Evolutionary conservation across 257 asterid species (phyloP).

Genomic region (Galeopsis tetrahit): DNA sequence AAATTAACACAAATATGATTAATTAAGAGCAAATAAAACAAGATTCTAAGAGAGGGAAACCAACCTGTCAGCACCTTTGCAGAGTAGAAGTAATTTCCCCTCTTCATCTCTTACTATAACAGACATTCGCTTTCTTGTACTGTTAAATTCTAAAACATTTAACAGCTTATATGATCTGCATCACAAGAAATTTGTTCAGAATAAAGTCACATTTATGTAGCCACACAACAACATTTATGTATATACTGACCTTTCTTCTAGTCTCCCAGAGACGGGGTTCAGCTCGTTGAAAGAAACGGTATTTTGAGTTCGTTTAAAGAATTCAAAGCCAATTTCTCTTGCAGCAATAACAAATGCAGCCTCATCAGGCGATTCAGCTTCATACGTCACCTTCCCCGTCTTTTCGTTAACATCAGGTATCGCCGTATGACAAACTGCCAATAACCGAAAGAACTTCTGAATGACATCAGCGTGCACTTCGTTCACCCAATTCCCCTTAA

Average conservation of each 20-base stretch:
- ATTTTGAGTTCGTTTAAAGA: slow-evolving; percentile 74
- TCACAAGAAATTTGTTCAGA: slow-evolving; percentile 32
- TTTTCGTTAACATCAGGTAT: slow-evolving; percentile 83
- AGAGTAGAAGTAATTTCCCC: slow-evolving; percentile 73
- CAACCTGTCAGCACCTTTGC: slow-evolving; percentile 96
- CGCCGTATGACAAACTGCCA: slow-evolving; percentile 92
- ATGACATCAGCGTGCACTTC: slow-evolving; percentile 60
- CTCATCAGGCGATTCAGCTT: slow-evolving; percentile 98
- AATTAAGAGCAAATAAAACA: not conserved
- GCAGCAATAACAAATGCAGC: slow-evolving; percentile 98
- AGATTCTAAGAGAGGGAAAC: slow-evolving; percentile 31
- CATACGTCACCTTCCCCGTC: slow-evolving; percentile 68
- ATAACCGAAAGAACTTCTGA: slow-evolving; percentile 72
- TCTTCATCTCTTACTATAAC: slow-evolving; percentile 82
- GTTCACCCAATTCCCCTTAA: slow-evolving; percentile 69
- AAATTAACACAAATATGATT: not conserved
- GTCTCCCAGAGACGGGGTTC: slow-evolving; percentile 59
- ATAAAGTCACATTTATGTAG: not conserved
- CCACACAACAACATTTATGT: slow-evolving; percentile 8
- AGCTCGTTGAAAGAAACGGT: slow-evolving; percentile 68
- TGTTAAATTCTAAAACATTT: slow-evolving; percentile 76
- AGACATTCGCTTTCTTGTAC: slow-evolving; percentile 93
- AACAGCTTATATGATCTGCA: slow-evolving; percentile 79
- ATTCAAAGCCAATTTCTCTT: slow-evolving; percentile 87
- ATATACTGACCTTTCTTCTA: slow-evolving; percentile 65